Evolutionary conservation across 768 basidiomycete species (phyloP).

Genomic region (Tylopilus plumbeoviolaceoides): DNA sequence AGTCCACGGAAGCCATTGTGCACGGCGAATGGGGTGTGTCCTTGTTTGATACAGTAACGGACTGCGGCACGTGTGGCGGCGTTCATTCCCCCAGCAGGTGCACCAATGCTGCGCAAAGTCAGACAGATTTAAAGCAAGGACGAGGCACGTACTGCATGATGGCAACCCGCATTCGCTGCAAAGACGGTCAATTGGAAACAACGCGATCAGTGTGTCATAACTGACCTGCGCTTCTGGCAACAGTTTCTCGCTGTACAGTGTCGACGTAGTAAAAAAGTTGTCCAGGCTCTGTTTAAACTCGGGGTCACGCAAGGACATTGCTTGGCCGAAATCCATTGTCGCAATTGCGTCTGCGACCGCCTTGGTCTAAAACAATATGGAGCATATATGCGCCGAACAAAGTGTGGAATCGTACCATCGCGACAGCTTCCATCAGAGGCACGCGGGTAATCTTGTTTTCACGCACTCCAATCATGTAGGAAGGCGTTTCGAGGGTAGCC

Average conservation of each 20-base stretch:
- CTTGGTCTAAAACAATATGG: constrained; percentile 57
- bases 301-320: constrained; percentile 84
- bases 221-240: constrained; percentile 50
- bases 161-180: constrained; percentile 70
- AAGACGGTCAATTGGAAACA: constrained; percentile 8
- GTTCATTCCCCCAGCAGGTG: constrained; percentile 98
- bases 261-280: constrained; percentile 78
- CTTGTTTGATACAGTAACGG: constrained; percentile 88
- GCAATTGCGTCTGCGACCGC: constrained; percentile 80
- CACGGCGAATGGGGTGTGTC: constrained; percentile 88
- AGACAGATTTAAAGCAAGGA: neutral
- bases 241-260: constrained; percentile 47
- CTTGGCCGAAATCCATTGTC: constrained; percentile 78
- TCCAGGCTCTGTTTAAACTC: constrained; percentile 86
- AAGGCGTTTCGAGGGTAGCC: constrained; percentile 84
- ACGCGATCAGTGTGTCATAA: neutral
- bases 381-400: constrained; percentile 1
- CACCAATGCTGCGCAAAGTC: constrained; percentile 68
- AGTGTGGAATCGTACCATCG: constrained; percentile 49
- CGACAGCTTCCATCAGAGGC: constrained; percentile 90
- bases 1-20: constrained; percentile 97
- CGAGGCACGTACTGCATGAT: constrained; percentile 72
- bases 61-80: constrained; percentile 79
- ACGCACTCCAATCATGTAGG: constrained; percentile 94
- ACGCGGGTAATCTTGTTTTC: constrained; percentile 95